Evolutionary conservation across 2,329 filamentous ascomycete genomes (phyloP), one percentile per base, ranked within the genome.

Genomic region (Diplodia corticola): DNA sequence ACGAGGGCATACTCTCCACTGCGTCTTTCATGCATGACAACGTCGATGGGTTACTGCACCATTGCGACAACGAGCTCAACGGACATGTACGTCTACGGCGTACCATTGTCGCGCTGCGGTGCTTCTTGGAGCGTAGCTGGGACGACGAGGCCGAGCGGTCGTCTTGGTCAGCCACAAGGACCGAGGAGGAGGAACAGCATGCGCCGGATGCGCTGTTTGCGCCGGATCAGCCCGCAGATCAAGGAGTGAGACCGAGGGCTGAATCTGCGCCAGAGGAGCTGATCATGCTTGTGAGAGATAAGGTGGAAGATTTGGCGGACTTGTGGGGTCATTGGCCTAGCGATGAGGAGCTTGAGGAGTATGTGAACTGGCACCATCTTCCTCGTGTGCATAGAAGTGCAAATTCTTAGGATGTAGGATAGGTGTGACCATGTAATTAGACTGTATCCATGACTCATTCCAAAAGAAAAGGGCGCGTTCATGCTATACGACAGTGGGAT

Each of bases 1-100:
- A 81, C 57, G 77, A 83, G 2, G 86, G 84, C 59, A 86, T 92
- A 73, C 33, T 93, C 88, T 59, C 53, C 17, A 24, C 46, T 3
- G 64, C 64, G 13, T 40, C 33, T 4, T 65, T 65, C 53, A 37
- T 65, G 22, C 33, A 22, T 12, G 53, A 49, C 22, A 28, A 65
- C 24, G 24, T 50, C 2, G 9, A 44, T 9, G 24, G 22, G 6
- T 46, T 65, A 26, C 15, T 60, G 20, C n/a, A 30, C 15, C 44
- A 60, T 22, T 30, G 51, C 46, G 33, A 51, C 2, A 51, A 60
- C 40, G 44, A 55, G 30, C 44, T 28, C 44, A 60, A 65, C 22
- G 88, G 84, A 89, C 69, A 76, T 84, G 74, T 71, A 54, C 71
- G 63, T 67, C 73, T 81, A 68, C 75, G 77, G 44, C 72, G 70